phyloP scores from a whole-genome alignment of 371 early-diverging fungal species.

The Lichtheimia ornata region DNA sequence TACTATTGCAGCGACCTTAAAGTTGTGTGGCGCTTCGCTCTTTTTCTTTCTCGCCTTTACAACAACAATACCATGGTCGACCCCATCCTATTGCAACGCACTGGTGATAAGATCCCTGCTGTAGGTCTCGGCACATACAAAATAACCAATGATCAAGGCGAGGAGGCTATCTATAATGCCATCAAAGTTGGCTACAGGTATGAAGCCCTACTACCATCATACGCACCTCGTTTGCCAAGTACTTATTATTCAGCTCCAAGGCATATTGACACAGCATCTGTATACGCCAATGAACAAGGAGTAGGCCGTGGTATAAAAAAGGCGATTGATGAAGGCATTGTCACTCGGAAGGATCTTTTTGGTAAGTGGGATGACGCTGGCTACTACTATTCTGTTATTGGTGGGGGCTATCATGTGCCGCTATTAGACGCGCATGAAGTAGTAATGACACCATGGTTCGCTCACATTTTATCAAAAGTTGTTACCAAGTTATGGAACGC shows the following conservation, averaged over 20 bases:
- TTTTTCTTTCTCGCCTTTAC: too few species aligned
- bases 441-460: neutral
- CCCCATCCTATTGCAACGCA: conserved; percentile 23
- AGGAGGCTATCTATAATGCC: conserved; percentile 49
- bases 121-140: conserved; percentile 44
- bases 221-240: neutral
- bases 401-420: too few species aligned
- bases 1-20: too few species aligned
- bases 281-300: conserved; percentile 68
- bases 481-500: conserved; percentile 76
- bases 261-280: conserved; percentile 41
- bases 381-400: too few species aligned
- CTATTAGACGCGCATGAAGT: too few species aligned
- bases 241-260: conserved; percentile 7
- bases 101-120: conserved; percentile 42
- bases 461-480: conserved; percentile 28
- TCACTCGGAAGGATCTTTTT: conserved; percentile 60
- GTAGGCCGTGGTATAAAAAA: conserved; percentile 62
- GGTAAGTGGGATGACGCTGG: conserved; percentile 22
- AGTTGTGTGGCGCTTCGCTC: too few species aligned
- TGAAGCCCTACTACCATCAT: neutral
- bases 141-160: conserved; percentile 29
- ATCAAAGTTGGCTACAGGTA: conserved; percentile 42
- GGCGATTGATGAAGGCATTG: conserved; percentile 53
- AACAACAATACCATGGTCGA: neutral